Evolutionary conservation across 2,329 filamentous ascomycete species (phyloP).

Genomic region (Xylariaceae sp.): DNA sequence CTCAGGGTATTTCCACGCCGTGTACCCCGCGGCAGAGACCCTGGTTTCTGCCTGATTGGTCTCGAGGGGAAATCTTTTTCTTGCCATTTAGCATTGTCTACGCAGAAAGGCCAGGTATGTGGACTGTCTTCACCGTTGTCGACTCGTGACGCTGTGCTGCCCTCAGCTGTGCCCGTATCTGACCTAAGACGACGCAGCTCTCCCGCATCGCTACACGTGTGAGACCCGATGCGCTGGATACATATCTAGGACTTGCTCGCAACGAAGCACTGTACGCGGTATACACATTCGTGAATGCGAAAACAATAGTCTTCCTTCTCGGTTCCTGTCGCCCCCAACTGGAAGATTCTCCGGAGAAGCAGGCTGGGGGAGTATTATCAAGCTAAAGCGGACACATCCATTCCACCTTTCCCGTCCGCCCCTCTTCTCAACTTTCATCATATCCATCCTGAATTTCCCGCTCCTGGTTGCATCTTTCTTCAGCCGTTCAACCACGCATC

Average conservation of each 20-base stretch:
- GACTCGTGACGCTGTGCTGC: slow-evolving; percentile 17
- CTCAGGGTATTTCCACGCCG: slow-evolving; percentile 6
- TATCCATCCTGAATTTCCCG: background rate
- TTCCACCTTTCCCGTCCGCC: slow-evolving; percentile 1
- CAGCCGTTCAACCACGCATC: background rate
- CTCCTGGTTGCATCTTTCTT: background rate
- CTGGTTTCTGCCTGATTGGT: slow-evolving; percentile 37
- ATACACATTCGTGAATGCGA: no score
- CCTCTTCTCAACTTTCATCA: background rate
- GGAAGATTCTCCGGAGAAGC: slow-evolving; percentile 11
- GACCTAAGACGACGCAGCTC: slow-evolving; percentile 6
- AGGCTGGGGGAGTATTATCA: slow-evolving; percentile 10
- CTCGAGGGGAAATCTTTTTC: slow-evolving; percentile 58
- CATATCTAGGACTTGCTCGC: no score
- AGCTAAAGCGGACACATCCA: slow-evolving; percentile 7
- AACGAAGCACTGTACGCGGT: no score
- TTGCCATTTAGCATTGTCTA: slow-evolving; percentile 36
- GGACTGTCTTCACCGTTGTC: slow-evolving; percentile 13
- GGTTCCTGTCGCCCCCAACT: slow-evolving; percentile 10
- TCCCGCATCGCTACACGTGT: background rate
- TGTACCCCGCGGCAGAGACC: slow-evolving; percentile 33
- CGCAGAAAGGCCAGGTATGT: slow-evolving; percentile 65
- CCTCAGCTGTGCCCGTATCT: slow-evolving; percentile 11
- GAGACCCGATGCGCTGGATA: no score
- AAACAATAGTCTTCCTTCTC: background rate